Base-by-base conservation (phyloP, 164 flowering plant species). In the Vitis cinerea region DNA sequence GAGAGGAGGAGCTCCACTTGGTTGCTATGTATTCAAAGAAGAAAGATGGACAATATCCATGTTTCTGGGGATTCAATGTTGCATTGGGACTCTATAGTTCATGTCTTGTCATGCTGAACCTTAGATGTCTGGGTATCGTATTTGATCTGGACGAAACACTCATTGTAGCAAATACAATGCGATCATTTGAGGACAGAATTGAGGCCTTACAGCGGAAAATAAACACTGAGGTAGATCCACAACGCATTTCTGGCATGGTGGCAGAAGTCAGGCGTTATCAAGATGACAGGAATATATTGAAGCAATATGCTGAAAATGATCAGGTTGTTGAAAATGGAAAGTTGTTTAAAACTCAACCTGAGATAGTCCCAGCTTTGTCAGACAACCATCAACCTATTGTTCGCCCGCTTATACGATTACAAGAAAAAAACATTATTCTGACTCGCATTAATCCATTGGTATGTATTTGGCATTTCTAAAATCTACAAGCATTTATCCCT, bases 81-180 rank as follows among this genome's bases (percentile, higher is more conserved):
- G 70, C 86, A 69, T 59, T 78, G 9, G 91, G 94, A 56, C 86
- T 93, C 50, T 96, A 93, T 58, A 74, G 83, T 73, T 87, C 94
- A 68, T 93, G 97, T 75, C 97, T 96, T 65, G 84, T 82, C 74
- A 88, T 96, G 98, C 76, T 96, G 80, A 94, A 96, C 77, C 89
- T 92, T 50, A 91, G 99, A 82, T 96, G 99, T 81, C 96, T 96
- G 50, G 97, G 99, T 51, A 96, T 96, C 72, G 98, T 94, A 14
- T 96, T 96, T 83, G 99, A 96, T 83, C 98, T 96, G 9, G 99
- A 96, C 70, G 99, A 96, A 78, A 96, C 99, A 23, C 94, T 96
- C 17, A 72, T 96, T 68, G 99, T 96, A 63, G 99, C 99, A 49
- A 93, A 96, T 75, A 96, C 99, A 59, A 88, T 92, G 97, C 95